Evolutionary conservation across 2,329 filamentous ascomycete species (phyloP).

Genomic region (Fusarium hostae): DNA sequence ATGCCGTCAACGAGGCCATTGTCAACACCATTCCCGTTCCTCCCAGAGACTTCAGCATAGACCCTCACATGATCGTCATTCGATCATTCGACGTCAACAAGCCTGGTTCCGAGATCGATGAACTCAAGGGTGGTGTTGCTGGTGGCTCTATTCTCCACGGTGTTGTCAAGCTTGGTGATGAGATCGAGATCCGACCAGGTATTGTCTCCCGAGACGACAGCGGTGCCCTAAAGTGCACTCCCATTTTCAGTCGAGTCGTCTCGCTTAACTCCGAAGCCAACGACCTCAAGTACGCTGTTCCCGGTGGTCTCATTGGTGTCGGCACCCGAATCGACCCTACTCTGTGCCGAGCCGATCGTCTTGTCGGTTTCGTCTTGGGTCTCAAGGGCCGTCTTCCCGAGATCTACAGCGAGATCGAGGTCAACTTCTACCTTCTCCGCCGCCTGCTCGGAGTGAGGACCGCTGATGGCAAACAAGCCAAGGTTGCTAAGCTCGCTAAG

Average conservation of each 20-base stretch:
- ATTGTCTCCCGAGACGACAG: slow-evolving; percentile 95
- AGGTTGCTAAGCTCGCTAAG: slow-evolving; percentile 98
- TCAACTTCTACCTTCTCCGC: slow-evolving; percentile 98
- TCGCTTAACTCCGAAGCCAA: slow-evolving; percentile 98
- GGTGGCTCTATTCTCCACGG: slow-evolving; percentile 97
- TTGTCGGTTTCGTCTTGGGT: slow-evolving; percentile 97
- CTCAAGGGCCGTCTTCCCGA: slow-evolving; percentile 92
- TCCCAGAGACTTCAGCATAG: slow-evolving; percentile 86
- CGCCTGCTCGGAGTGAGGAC: slow-evolving; percentile 96
- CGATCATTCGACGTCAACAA: slow-evolving; percentile 99
- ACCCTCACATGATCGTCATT: slow-evolving; percentile 99
- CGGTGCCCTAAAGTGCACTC: slow-evolving; percentile 94
- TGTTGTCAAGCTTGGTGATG: slow-evolving; percentile 95
- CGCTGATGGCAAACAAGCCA: slow-evolving; percentile 97
- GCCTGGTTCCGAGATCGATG: slow-evolving; percentile 97
- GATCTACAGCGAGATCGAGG: slow-evolving; percentile 98
- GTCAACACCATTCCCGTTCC: slow-evolving; percentile 96
- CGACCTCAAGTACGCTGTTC: slow-evolving; percentile 97
- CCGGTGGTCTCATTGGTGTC: slow-evolving; percentile 97
- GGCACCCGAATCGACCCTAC: slow-evolving; percentile 98
- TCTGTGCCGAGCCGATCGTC: slow-evolving; percentile 97
- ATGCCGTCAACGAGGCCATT: slow-evolving; percentile 95
- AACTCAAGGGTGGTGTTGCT: slow-evolving; percentile 97
- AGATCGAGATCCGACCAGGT: slow-evolving; percentile 99
- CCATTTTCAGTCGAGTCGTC: slow-evolving; percentile 95